Evolutionary conservation across 768 basidiomycete species (phyloP), one percentile per base, ranked within the genome.

Genomic region (Mycena maculata): DNA sequence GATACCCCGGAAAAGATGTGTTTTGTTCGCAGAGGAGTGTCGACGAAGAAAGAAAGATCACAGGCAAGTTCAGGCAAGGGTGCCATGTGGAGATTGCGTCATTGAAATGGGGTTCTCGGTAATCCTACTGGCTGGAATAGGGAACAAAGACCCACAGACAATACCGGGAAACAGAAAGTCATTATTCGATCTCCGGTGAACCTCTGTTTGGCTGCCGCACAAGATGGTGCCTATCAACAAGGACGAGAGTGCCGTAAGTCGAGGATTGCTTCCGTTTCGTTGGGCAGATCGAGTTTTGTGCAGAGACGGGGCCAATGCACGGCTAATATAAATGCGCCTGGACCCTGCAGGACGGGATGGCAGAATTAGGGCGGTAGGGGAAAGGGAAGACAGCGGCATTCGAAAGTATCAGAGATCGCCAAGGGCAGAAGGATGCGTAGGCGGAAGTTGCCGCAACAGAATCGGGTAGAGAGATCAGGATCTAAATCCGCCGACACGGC

Each of bases 401-500:
- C 39, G 22, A 52, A 33, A n/a, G 30, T 12, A 31, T 25, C 13
- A 10, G 33, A 31, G 44, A 48, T 39, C 38, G 54, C 61, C 61
- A 63, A 62, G 60, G 30, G 16, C 16, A 54, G 38, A 45, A 56
- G 36, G 28, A 20, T 23, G 16, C 25, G 47, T 47, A 42, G 25
- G 20, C 65, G 65, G 65, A 5, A 57, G 16, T 27, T 58, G 27
- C 54, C 55, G 60, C 38, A 12, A 55, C 55, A 56, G 38, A 62
- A n/a, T n/a, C n/a, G 70, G 70, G 72, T 70, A 58, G 55, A 71
- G 72, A 78, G 79, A 75, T 77, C 12, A 69, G 75, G 75, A 84
- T 82, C 79, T 78, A 82, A 76, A 75, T 82, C 80, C 82, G 82
- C 80, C 83, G 85, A 83, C 76, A 78, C 80, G 81, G 80, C 77